Base-by-base conservation (phyloP, 177 flowering plant genomes). In the Vitis hybrid region DNA sequence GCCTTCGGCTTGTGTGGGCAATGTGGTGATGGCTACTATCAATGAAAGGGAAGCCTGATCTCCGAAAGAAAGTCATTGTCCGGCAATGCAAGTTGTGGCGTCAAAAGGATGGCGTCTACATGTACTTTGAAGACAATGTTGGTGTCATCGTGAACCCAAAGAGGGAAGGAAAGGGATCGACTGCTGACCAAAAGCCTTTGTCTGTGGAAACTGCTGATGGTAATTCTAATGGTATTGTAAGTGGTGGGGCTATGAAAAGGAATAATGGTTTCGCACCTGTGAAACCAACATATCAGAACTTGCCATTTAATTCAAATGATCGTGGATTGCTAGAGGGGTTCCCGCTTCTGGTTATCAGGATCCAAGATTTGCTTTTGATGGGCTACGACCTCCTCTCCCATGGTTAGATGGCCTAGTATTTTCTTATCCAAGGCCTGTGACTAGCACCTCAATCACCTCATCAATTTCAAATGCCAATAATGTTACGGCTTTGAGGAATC, bases 321-420 rank as follows among this genome's bases (percentile, higher is more conserved):
- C 69, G 79, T 65, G 62, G 71, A 16, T 19, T 76, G 49, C 73
- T 81, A 12, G 83, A 79, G 12, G 76, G 81, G 13, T 80, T 66
- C 70, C 80, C 64, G 67, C 78, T 15, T 59, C 86, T 66, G 79
- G 88, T 50, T 82, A 78, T 79, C 89, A 83, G 74, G 94, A 77
- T 52, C 71, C 73, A 18, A 59, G 77, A 59, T 84, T 70, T 77
- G 71, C 68, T 16, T 85, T 31, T 73, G 83, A 83, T 68, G 80
- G 81, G 2, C 52, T 71, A 31, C 39, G 77, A 14, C 79, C 82
- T 50, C 73, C 81, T n/a, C 31, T 64, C 2, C 77, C 83, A 10
- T 85, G 87, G 87, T 31, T 75, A 16, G 89, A 83, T 74, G 82
- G 77, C 15, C 67, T 79, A 10, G 18, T 73, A 15, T 84, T 66